phyloP scores from a whole-genome alignment of 305 asterid genomes.

The Solanum hybrid region DNA sequence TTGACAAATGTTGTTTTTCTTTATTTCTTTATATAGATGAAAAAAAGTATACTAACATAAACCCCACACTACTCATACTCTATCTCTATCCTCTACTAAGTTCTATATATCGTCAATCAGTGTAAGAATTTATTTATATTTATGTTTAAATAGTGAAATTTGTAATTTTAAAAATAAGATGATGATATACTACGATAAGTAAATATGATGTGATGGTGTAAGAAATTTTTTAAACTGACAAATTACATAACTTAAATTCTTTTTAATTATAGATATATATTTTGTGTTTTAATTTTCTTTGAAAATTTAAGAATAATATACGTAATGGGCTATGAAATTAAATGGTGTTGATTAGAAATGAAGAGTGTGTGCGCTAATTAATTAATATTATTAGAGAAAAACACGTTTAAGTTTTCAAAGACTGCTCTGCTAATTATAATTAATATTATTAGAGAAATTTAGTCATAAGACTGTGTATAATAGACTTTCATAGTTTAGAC shows the following conservation, averaged over 20 bases:
- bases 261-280: too few relatives aligned
- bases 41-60: background rate
- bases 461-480: background rate
- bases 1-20: background rate
- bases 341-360: background rate
- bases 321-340: background rate
- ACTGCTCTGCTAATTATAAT: background rate
- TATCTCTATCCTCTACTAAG: background rate
- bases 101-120: background rate
- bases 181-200: background rate
- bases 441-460: background rate
- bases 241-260: background rate
- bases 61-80: background rate
- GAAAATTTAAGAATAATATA: background rate
- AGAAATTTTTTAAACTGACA: background rate
- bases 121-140: background rate
- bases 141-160: background rate
- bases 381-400: background rate
- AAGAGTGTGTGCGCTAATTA: background rate
- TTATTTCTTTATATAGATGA: background rate
- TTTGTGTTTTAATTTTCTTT: background rate
- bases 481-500: background rate
- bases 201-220: background rate
- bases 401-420: background rate
- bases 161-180: background rate